Evolutionary conservation across 2,329 filamentous ascomycete genomes (phyloP), one percentile per base, ranked within the genome.

Genomic region (Monosporascus cannonballus): DNA sequence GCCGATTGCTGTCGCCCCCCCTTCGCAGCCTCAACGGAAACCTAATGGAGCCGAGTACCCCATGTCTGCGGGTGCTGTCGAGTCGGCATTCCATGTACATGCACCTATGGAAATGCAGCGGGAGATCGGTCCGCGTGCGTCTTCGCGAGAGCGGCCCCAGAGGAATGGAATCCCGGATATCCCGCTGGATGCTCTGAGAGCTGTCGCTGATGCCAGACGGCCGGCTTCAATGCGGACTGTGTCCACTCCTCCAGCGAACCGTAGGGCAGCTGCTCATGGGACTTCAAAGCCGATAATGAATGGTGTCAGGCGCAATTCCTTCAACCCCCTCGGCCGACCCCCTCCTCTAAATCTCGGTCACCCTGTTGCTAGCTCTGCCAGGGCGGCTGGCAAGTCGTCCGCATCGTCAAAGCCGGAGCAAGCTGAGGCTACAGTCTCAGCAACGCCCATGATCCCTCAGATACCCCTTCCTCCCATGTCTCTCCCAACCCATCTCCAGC

Each of bases 391-490:
- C 51, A 57, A 59, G 30, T 49, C 54, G 27, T 52, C 45, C 4
- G 47, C 50, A 56, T 54, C 52, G 54, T 61, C 60, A 20, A 55
- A 59, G 9, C 53, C 54, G 36, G 51, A 63, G 56, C 34, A 66
- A 64, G 42, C 55, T 64, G 34, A 61, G 25, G 64, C 72, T 4
- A 60, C 61, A 17, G 37, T 51, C 22, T 59, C 74, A 0, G 71
- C 74, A 0, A 79, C 79, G 6, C 76, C 78, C 2, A 75, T 83
- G 2, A 75, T 77, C 14, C 72, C 77, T 9, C 69, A 77, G 2
- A 82, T 86, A 52, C 83, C 83, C 6, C 72, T 86, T 0, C 83
- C 83, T 11, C 84, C 84, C 9, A 84, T 86, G 80, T 86, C 83
- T 0, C 75, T 86, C 25, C 83, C 82, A 3, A 86, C 83, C 1